phyloP scores from a whole-genome alignment of 305 asterid species.

The Vinca major region DNA sequence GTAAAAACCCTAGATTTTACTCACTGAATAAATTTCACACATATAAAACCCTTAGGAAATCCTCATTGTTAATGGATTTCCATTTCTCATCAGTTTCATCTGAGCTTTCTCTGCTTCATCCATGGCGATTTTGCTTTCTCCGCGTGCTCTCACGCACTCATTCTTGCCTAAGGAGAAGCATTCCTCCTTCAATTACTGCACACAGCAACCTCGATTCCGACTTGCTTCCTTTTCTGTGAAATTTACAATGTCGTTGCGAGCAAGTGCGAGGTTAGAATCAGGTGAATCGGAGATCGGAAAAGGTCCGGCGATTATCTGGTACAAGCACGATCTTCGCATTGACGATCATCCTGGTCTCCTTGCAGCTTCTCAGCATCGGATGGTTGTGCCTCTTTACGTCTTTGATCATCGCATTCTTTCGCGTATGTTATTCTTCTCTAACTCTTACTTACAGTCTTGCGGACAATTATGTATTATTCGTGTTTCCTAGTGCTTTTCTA shows the following conservation, averaged over 20 bases:
- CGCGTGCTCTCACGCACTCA: slow-evolving; percentile 25
- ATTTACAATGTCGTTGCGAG: slow-evolving; percentile 2
- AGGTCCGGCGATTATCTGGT: slow-evolving; percentile 65
- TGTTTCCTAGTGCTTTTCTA: not conserved
- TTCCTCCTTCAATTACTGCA: slow-evolving; percentile 12
- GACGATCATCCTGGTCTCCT: slow-evolving; percentile 73
- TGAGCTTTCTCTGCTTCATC: slow-evolving; percentile 1
- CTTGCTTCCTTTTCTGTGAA: slow-evolving; percentile 25
- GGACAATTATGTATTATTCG: not conserved
- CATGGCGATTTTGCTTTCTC: slow-evolving; percentile 42
- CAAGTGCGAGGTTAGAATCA: slow-evolving; percentile 26
- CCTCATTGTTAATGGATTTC: slow-evolving; percentile 33
- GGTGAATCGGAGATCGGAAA: slow-evolving; percentile 22
- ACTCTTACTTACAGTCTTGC: not conserved
- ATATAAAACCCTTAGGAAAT: slow-evolving; percentile 13
- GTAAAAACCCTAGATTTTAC: slow-evolving; percentile 10
- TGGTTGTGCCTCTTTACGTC: slow-evolving; percentile 63
- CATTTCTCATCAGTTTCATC: slow-evolving; percentile 10
- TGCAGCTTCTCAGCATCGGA: slow-evolving; percentile 47
- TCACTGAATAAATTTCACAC: not conserved
- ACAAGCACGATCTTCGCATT: slow-evolving; percentile 82
- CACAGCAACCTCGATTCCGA: slow-evolving; percentile 11
- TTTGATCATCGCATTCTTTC: slow-evolving; percentile 76
- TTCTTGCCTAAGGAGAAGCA: slow-evolving; percentile 19
- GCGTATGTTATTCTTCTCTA: slow-evolving; percentile 26